Evolutionary conservation across 164 flowering plant species (phyloP).

Genomic region (Macadamia tetraphylla): DNA sequence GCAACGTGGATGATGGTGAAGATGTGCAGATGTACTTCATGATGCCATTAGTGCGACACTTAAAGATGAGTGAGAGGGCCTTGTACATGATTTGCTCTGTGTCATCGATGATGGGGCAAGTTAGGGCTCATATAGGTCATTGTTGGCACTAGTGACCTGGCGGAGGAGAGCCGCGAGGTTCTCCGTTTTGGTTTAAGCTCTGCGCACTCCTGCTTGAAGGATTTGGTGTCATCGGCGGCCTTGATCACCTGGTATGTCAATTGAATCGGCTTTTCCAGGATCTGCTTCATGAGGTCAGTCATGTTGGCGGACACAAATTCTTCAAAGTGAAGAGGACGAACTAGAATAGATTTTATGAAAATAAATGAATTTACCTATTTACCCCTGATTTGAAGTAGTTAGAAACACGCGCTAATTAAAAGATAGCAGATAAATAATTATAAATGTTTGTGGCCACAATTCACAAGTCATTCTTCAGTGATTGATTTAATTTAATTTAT

Average conservation of each 20-base stretch:
- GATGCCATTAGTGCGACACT: conserved; percentile 55
- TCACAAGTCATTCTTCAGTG: too few relatives aligned
- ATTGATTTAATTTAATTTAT: too few relatives aligned
- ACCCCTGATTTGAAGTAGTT: too few relatives aligned
- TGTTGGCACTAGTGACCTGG: conserved; percentile 67
- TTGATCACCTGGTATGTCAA: conserved; percentile 68
- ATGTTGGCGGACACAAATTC: conserved; percentile 17
- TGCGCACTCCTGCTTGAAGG: conserved; percentile 52
- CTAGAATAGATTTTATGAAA: too few relatives aligned
- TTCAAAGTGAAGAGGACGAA: background rate
- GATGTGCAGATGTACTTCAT: conserved; percentile 34
- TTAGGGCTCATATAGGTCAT: conserved; percentile 76
- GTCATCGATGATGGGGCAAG: conserved; percentile 76
- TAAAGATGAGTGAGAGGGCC: conserved; percentile 51
- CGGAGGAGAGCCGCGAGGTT: conserved; percentile 63
- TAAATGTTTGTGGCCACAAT: too few relatives aligned
- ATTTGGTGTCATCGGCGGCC: conserved; percentile 42
- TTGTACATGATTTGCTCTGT: conserved; percentile 78
- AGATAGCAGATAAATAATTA: too few relatives aligned
- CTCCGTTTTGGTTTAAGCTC: conserved; percentile 72
- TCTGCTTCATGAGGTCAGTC: conserved; percentile 69
- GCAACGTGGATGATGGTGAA: conserved; percentile 80
- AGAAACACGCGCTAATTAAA: too few relatives aligned
- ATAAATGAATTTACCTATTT: too few relatives aligned
- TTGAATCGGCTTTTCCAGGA: conserved; percentile 60